These are phyloP conservation scores for Stagonosporopsis cucurbitacearum DNA, from an alignment of 2,329 filamentous ascomycete species.

Conservation along the genomic window DNA sequence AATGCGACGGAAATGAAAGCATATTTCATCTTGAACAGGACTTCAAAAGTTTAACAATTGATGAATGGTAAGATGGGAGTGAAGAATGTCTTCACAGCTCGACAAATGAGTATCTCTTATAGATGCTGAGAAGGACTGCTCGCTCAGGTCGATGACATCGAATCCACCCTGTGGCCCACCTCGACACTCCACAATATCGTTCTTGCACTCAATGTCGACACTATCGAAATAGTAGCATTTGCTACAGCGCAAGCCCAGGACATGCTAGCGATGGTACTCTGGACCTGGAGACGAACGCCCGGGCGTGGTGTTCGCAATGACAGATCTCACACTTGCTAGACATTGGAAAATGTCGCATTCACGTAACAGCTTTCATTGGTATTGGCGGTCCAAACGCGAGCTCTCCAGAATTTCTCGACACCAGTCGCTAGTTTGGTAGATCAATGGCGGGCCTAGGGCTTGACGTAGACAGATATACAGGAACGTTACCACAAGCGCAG, in stretches of 20 bases:
- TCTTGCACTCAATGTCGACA: slow-evolving; percentile 7
- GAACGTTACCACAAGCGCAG: slow-evolving; percentile 7
- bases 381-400: slow-evolving; percentile 17
- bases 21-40: slow-evolving; percentile 30
- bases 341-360: slow-evolving; percentile 10
- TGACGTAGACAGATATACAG: slow-evolving; percentile 13
- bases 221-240: background rate
- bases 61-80: background rate
- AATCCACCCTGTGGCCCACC: background rate
- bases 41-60: slow-evolving; percentile 5
- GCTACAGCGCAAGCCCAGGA: slow-evolving; percentile 10
- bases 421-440: slow-evolving; percentile 9
- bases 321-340: slow-evolving; percentile 4
- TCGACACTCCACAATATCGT: slow-evolving; percentile 1
- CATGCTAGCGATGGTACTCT: slow-evolving; percentile 5
- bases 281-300: slow-evolving; percentile 6
- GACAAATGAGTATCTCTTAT: background rate
- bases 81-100: background rate
- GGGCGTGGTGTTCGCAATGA: background rate
- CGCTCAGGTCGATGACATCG: slow-evolving; percentile 12
- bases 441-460: slow-evolving; percentile 1
- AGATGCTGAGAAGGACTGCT: slow-evolving; percentile 2
- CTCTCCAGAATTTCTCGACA: slow-evolving; percentile 12
- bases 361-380: slow-evolving; percentile 24
- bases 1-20: slow-evolving; percentile 27